Conservation (phyloP, 768 basidiomycete species). For the Butyriboletus loyo region DNA sequence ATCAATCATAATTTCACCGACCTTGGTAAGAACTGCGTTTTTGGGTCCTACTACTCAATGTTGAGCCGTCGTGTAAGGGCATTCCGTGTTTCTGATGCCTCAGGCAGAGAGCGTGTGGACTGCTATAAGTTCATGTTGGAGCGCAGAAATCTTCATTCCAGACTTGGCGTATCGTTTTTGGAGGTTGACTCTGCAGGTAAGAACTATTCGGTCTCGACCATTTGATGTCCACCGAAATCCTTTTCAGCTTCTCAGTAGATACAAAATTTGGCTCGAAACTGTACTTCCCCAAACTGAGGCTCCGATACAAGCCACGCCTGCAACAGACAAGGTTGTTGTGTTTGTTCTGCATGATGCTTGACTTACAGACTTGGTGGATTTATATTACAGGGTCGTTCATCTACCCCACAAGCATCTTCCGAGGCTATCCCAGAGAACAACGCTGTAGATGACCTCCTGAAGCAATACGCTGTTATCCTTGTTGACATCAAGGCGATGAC, state of each 20-base stretch:
- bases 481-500: conserved; percentile 64
- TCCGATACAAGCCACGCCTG: conserved; percentile 32
- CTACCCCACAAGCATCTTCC: conserved; percentile 48
- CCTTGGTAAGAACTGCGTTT: conserved; percentile 37
- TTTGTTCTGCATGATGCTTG: background rate
- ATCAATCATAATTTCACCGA: conserved; percentile 37
- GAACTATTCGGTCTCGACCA: conserved; percentile 1
- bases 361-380: conserved; percentile 9
- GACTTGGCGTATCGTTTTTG: conserved; percentile 85
- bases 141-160: conserved; percentile 78
- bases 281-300: conserved; percentile 45
- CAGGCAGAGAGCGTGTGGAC: conserved; percentile 70
- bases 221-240: conserved; percentile 1
- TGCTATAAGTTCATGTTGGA: conserved; percentile 82
- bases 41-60: background rate
- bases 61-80: conserved; percentile 16
- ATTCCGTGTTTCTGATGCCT: conserved; percentile 46
- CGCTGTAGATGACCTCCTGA: conserved; percentile 64
- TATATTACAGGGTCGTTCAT: conserved; percentile 40
- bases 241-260: conserved; percentile 73
- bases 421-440: conserved; percentile 54
- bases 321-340: conserved; percentile 37
- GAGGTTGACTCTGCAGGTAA: conserved; percentile 86
- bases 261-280: conserved; percentile 72
- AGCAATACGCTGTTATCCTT: conserved; percentile 64